Evolutionary conservation across 805 yeast genomes (phyloP).

Genomic region (Suhomyces tanzawaensis): DNA sequence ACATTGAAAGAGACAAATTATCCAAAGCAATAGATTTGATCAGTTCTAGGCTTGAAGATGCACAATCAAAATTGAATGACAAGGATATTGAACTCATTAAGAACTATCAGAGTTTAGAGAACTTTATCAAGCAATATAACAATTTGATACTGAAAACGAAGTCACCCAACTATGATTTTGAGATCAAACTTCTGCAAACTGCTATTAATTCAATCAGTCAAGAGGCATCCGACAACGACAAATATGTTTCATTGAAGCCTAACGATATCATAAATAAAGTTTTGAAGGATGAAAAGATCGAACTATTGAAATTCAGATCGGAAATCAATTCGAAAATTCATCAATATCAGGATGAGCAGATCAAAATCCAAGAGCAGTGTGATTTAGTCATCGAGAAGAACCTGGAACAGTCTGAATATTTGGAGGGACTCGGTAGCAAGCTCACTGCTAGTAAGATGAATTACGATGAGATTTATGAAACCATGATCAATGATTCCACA

Average conservation of each 20-base stretch:
- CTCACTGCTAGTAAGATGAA: constrained; percentile 50
- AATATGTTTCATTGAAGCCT: constrained; percentile 16
- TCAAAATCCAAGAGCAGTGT: constrained; percentile 55
- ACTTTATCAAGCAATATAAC: constrained; percentile 56
- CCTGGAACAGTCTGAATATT: constrained; percentile 53
- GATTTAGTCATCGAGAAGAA: constrained; percentile 56
- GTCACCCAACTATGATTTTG: constrained; percentile 33
- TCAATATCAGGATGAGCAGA: constrained; percentile 53
- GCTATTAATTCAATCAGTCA: constrained; percentile 3
- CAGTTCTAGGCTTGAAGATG: constrained; percentile 44
- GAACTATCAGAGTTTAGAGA: constrained; percentile 50
- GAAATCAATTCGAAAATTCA: constrained; percentile 45
- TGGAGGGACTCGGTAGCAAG: constrained; percentile 57
- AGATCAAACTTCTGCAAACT: constrained; percentile 33
- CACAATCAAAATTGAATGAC: constrained; percentile 43
- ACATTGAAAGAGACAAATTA: constrained; percentile 57
- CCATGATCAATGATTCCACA: constrained; percentile 51
- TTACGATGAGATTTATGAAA: constrained; percentile 55
- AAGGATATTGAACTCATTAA: constrained; percentile 51
- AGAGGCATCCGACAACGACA: constrained; percentile 5
- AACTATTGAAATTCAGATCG: constrained; percentile 28
- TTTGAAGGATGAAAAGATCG: constrained; percentile 45
- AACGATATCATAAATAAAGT: constrained; percentile 43
- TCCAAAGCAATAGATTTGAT: constrained; percentile 50
- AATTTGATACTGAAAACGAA: constrained; percentile 50